phyloP scores from a whole-genome alignment of 768 basidiomycete species.

The Kwoniella sp. region DNA sequence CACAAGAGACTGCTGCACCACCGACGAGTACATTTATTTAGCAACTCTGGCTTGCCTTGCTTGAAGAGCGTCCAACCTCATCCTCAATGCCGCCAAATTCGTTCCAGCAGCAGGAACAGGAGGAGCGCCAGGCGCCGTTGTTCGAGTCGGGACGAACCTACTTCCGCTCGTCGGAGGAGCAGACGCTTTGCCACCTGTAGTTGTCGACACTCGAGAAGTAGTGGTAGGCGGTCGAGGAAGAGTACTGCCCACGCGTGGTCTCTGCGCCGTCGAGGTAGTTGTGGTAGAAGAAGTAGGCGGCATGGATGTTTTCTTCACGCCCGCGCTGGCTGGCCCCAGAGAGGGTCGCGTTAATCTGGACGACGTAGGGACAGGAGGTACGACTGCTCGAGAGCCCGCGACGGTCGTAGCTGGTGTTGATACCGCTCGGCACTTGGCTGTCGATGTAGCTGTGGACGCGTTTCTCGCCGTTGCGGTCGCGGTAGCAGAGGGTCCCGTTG shows the following conservation, averaged over 20 bases:
- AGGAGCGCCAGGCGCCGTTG: not conserved
- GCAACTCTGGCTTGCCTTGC: slow-evolving; percentile 29
- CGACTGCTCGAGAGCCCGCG: not conserved
- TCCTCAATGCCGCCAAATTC: slow-evolving; percentile 34
- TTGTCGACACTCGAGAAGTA: not conserved
- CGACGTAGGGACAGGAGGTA: slow-evolving; percentile 3
- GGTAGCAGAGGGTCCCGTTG: slow-evolving; percentile 2
- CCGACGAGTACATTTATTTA: too few species aligned
- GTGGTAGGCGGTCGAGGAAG: slow-evolving; percentile 11
- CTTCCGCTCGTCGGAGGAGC: slow-evolving; percentile 6
- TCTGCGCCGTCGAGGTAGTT: not conserved
- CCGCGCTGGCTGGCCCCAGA: not conserved
- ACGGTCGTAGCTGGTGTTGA: slow-evolving; percentile 26
- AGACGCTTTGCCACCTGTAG: slow-evolving; percentile 1
- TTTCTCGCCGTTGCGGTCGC: not conserved
- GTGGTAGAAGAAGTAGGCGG: not conserved
- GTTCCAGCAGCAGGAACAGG: slow-evolving; percentile 4
- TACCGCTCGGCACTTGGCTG: slow-evolving; percentile 12
- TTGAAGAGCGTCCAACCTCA: slow-evolving; percentile 37
- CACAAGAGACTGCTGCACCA: too few species aligned
- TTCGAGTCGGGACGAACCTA: not conserved
- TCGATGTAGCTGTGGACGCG: not conserved
- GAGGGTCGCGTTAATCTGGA: not conserved
- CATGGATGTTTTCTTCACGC: slow-evolving; percentile 2
- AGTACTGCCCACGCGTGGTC: slow-evolving; percentile 10